Conservation (phyloP, 2,329 filamentous ascomycete genomes). For the Apiospora hydei region DNA sequence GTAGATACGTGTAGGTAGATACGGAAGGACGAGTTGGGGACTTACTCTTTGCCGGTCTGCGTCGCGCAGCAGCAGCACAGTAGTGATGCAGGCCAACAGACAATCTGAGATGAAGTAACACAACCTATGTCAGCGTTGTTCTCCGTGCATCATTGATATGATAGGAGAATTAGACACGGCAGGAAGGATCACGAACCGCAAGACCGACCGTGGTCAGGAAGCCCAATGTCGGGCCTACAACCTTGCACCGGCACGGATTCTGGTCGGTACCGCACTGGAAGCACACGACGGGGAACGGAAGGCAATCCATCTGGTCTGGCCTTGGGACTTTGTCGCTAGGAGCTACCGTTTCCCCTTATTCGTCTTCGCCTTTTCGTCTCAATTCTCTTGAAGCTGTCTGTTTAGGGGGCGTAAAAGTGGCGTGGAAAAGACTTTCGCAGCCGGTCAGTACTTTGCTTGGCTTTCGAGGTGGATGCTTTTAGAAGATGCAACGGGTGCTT, state of each 20-base stretch:
- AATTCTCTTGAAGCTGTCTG: neutral
- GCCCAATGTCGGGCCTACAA: slow-evolving; percentile 30
- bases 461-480: neutral
- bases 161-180: neutral
- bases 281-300: slow-evolving; percentile 27
- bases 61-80: slow-evolving; percentile 29
- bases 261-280: slow-evolving; percentile 31
- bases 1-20: too few relatives aligned
- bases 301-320: slow-evolving; percentile 24
- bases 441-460: neutral
- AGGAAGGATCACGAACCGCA: slow-evolving; percentile 23
- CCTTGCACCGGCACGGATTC: slow-evolving; percentile 30
- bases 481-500: neutral
- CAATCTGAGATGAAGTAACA: slow-evolving; percentile 22
- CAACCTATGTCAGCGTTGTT: neutral
- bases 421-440: neutral
- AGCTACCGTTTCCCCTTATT: neutral
- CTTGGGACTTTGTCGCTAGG: neutral
- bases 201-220: slow-evolving; percentile 28
- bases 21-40: neutral
- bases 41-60: slow-evolving; percentile 30
- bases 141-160: neutral
- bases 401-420: neutral
- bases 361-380: neutral
- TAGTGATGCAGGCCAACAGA: slow-evolving; percentile 30